Conservation (phyloP, 805 yeast species). For the Jamesozyma piceae region DNA sequence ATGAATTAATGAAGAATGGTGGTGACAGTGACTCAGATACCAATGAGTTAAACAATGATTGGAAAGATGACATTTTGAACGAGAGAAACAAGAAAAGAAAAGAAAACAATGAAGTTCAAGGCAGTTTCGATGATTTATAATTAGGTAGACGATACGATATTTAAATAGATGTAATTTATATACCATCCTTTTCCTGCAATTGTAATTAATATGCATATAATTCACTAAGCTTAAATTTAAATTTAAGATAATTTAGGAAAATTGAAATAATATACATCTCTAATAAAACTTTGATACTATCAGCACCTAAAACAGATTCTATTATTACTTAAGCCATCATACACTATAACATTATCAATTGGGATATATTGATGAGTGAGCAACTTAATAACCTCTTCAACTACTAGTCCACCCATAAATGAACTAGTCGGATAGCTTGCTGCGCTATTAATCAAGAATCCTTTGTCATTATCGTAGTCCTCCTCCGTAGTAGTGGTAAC, state of each 20-base stretch:
- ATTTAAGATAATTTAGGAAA: neutral
- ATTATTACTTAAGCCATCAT: constrained; percentile 58
- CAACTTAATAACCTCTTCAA: constrained; percentile 74
- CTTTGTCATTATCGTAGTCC: neutral
- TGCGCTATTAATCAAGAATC: constrained; percentile 16
- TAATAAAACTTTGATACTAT: neutral
- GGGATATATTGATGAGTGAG: constrained; percentile 77
- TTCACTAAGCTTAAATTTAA: too few species aligned
- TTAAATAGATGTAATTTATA: neutral
- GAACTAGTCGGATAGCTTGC: constrained; percentile 33
- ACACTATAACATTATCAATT: constrained; percentile 56
- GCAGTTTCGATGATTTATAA: constrained; percentile 53
- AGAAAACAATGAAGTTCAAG: constrained; percentile 35
- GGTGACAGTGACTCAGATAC: constrained; percentile 30
- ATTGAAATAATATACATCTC: neutral
- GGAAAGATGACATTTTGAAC: constrained; percentile 74
- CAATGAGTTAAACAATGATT: constrained; percentile 54
- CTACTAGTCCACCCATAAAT: constrained; percentile 73
- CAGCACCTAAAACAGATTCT: constrained; percentile 35
- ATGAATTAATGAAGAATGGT: constrained; percentile 35
- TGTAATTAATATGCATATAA: neutral
- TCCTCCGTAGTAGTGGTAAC: neutral
- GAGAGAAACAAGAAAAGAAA: constrained; percentile 45
- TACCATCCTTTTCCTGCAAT: too few species aligned
- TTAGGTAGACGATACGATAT: neutral